Percentiles rank a stretch among this genome's conserved stretches.
phyloP scores from a whole-genome alignment of 345 rosid genomes.

The Aegle marmelos region DNA sequence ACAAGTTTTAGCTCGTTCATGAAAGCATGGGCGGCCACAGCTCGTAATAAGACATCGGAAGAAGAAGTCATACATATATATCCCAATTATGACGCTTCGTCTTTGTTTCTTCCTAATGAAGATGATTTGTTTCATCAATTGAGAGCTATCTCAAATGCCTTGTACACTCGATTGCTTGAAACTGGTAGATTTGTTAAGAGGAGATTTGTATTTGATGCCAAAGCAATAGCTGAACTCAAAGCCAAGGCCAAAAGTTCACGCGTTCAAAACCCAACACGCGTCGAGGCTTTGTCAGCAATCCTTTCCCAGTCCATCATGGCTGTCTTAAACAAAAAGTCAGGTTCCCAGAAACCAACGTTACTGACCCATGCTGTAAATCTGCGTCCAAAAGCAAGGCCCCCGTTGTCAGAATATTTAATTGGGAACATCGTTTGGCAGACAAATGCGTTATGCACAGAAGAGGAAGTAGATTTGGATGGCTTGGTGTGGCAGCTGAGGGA shows the following conservation, averaged over 20 bases:
- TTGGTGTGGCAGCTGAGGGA: conserved; percentile 6
- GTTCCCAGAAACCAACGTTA: conserved; percentile 28
- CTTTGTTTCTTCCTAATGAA: conserved; percentile 24
- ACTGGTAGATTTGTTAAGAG: conserved; percentile 20
- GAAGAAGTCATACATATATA: not conserved
- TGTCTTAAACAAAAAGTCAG: conserved; percentile 17
- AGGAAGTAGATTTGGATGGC: not conserved
- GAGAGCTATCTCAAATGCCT: too few species aligned
- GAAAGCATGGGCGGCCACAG: not conserved
- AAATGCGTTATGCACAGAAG: not conserved
- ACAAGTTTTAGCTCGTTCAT: not conserved
- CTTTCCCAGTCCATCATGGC: conserved; percentile 39
- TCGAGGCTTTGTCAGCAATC: conserved; percentile 20
- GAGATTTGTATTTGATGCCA: conserved; percentile 44
- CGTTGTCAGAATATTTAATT: conserved; percentile 29
- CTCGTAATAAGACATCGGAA: not conserved
- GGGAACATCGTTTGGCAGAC: conserved; percentile 46
- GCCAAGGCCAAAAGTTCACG: conserved; percentile 23
- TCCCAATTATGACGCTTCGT: conserved; percentile 33
- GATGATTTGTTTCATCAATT: not conserved
- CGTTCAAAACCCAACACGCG: conserved; percentile 36
- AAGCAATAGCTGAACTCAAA: conserved; percentile 32
- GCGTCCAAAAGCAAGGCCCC: conserved; percentile 25
- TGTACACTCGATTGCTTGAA: not conserved
- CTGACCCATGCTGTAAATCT: conserved; percentile 32